Conservation (phyloP, 139 green algal species). For the Chloropicon primus region DNA sequence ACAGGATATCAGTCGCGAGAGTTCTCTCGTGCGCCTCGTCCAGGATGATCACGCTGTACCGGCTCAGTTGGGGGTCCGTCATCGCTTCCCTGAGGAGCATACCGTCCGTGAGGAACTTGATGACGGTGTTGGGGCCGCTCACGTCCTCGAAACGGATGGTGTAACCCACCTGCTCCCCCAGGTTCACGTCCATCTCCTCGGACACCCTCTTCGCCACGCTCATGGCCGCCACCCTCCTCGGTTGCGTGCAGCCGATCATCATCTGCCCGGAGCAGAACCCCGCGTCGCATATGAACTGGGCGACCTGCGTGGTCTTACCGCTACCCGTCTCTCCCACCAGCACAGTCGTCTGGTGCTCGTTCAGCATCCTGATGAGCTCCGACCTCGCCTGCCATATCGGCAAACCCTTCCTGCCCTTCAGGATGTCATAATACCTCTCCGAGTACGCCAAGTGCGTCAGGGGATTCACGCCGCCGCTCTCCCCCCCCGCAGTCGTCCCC, state of each 20-base stretch:
- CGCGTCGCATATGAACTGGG: conserved; percentile 88
- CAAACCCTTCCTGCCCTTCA: conserved; percentile 68
- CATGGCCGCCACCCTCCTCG: conserved; percentile 40
- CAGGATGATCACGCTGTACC: conserved; percentile 61
- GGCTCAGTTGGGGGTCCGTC: conserved; percentile 32
- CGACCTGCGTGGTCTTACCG: conserved; percentile 99
- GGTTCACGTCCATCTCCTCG: conserved; percentile 45
- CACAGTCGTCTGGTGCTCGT: conserved; percentile 87
- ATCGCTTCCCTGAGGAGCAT: conserved; percentile 48
- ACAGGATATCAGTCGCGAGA: conserved; percentile 72
- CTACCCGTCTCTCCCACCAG: conserved; percentile 93
- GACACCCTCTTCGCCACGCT: conserved; percentile 33
- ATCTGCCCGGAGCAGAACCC: conserved; percentile 41
- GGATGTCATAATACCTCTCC: conserved; percentile 80
- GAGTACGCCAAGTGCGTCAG: conserved; percentile 74
- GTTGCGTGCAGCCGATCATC: conserved; percentile 43
- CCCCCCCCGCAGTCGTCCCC: background rate
- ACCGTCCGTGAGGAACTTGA: conserved; percentile 59
- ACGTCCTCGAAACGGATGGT: conserved; percentile 79
- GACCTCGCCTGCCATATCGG: conserved; percentile 91
- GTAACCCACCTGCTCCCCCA: conserved; percentile 52
- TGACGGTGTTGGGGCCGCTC: conserved; percentile 42
- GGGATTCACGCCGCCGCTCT: conserved; percentile 37
- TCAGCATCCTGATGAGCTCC: conserved; percentile 86
- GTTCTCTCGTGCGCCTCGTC: conserved; percentile 81